A percentile compares a stretch with the other conserved stretches of the same genome.
Conservation (phyloP, 2,329 filamentous ascomycete species). For the Nannizzia gypsea region DNA sequence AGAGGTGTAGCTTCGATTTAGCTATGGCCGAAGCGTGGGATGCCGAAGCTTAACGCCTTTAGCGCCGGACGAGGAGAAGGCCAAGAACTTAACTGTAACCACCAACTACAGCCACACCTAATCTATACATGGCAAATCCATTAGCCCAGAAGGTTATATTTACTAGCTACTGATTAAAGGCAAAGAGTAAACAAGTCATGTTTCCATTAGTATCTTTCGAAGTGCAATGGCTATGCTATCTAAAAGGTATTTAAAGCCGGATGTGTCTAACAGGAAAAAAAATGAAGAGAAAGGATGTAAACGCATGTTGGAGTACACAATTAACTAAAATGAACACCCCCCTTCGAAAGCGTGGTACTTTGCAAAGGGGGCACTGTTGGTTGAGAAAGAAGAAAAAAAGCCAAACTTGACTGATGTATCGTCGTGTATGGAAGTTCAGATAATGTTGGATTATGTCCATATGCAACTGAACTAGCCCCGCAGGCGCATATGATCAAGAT, state of each 20-base stretch:
- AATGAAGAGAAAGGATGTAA: slow-evolving; percentile 11
- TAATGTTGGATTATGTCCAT: slow-evolving; percentile 9
- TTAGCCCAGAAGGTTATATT: no score
- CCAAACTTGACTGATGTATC: neutral
- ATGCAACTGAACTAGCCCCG: slow-evolving; percentile 13
- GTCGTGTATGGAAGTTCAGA: neutral
- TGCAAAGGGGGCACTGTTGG: neutral
- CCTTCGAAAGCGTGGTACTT: neutral
- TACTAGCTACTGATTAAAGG: neutral
- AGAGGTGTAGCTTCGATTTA: neutral
- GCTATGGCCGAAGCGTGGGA: neutral
- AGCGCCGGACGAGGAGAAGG: neutral
- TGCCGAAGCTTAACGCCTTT: neutral
- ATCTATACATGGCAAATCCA: no score
- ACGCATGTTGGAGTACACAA: slow-evolving; percentile 1
- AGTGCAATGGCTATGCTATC: neutral
- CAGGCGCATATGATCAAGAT: slow-evolving; percentile 15
- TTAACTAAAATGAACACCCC: neutral
- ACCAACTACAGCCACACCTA: neutral
- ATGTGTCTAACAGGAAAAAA: slow-evolving; percentile 11
- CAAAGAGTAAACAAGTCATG: neutral
- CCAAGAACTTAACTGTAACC: neutral
- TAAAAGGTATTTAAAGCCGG: neutral
- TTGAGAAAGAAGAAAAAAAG: neutral
- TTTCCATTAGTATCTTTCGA: neutral